Evolutionary conservation across 495 filamentous ascomycete genomes (phyloP).

Genomic region (Mytilinidion resinicola): DNA sequence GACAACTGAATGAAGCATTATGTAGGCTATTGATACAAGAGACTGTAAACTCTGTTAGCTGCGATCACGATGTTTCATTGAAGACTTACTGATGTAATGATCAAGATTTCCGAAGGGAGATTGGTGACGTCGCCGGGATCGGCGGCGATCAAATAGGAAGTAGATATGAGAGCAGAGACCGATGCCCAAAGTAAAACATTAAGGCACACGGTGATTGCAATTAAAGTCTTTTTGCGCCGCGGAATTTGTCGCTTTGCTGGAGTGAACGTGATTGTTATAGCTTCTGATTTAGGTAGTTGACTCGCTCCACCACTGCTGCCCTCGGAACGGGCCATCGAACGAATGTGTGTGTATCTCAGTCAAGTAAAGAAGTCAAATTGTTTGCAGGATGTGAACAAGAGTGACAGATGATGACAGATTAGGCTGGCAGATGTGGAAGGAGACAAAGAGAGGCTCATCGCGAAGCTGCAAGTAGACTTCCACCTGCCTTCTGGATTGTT

Average conservation of each 20-base stretch:
- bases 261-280: conserved; percentile 9
- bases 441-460: conserved; percentile 20
- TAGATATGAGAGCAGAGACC: conserved; percentile 7
- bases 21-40: conserved; percentile 21
- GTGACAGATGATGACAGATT: neutral
- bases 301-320: conserved; percentile 16
- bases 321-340: conserved; percentile 22
- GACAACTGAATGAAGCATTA: conserved; percentile 23
- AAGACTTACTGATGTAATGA: conserved; percentile 22
- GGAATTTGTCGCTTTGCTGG: conserved; percentile 9
- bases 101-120: conserved; percentile 15
- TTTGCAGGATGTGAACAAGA: neutral
- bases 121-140: conserved; percentile 18
- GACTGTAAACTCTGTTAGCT: conserved; percentile 11
- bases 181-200: conserved; percentile 28
- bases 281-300: conserved; percentile 15
- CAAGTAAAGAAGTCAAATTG: neutral
- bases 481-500: conserved; percentile 5
- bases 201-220: conserved; percentile 19
- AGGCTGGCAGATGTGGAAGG: neutral
- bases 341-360: conserved; percentile 2
- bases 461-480: conserved; percentile 14
- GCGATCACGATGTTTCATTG: neutral
- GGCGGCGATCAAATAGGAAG: conserved; percentile 15
- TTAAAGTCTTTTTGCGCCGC: conserved; percentile 19